These are phyloP conservation scores for Pestalotiopsis sp. DNA, from an alignment of 2,329 filamentous ascomycete species.

Conservation along the genomic window DNA sequence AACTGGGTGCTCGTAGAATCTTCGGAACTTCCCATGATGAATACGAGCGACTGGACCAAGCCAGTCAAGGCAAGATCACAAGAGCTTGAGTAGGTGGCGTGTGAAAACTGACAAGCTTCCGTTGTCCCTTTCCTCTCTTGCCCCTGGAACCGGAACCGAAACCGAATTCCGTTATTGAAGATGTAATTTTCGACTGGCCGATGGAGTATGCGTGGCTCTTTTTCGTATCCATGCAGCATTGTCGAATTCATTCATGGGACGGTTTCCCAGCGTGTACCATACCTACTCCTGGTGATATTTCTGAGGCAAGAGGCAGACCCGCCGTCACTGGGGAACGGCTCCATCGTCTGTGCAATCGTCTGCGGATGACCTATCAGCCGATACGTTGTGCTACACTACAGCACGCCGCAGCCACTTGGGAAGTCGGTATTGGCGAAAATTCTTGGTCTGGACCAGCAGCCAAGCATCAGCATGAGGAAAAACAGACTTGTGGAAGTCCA, in stretches of 20 bases:
- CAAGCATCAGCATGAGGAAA: background rate
- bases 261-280: too few relatives aligned
- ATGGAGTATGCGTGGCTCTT: background rate
- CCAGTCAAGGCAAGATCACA: too few relatives aligned
- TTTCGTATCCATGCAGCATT: background rate
- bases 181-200: background rate
- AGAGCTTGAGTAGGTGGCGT: background rate
- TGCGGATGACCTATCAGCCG: background rate
- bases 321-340: background rate
- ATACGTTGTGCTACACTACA: background rate
- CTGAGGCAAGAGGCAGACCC: background rate
- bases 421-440: background rate
- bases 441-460: background rate
- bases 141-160: background rate
- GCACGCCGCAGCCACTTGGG: background rate
- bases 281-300: too few relatives aligned
- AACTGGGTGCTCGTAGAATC: background rate
- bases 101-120: background rate
- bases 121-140: background rate
- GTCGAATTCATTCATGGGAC: background rate
- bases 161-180: too few relatives aligned
- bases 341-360: slow-evolving; percentile 2
- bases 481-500: background rate
- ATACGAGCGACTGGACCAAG: background rate
- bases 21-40: background rate